phyloP scores from a whole-genome alignment of 2,329 filamentous ascomycete genomes.

The Cladophialophora bantiana region DNA sequence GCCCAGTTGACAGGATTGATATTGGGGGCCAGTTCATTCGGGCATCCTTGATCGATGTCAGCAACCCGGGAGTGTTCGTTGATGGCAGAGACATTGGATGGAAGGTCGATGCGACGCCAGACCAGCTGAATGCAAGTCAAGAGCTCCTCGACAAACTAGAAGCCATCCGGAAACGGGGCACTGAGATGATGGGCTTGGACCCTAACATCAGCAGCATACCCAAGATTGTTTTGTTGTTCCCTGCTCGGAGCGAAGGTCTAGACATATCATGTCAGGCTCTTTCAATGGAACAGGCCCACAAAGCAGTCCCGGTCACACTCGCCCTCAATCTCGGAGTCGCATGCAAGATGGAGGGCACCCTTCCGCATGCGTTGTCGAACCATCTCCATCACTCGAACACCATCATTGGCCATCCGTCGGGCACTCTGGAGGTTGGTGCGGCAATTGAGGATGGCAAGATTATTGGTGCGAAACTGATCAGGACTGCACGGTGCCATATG shows the following conservation, averaged over 20 bases:
- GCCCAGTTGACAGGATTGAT: slow-evolving; percentile 59
- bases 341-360: slow-evolving; percentile 53
- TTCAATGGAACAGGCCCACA: slow-evolving; percentile 64
- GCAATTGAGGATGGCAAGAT: slow-evolving; percentile 28
- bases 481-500: slow-evolving; percentile 38
- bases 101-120: slow-evolving; percentile 60
- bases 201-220: slow-evolving; percentile 53
- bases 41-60: slow-evolving; percentile 68
- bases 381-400: slow-evolving; percentile 41
- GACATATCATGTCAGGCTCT: slow-evolving; percentile 58
- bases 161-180: slow-evolving; percentile 63
- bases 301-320: slow-evolving; percentile 63
- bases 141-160: slow-evolving; percentile 59
- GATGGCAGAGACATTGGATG: slow-evolving; percentile 61
- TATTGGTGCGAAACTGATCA: slow-evolving; percentile 32
- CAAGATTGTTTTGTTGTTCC: slow-evolving; percentile 70
- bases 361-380: slow-evolving; percentile 45
- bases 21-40: slow-evolving; percentile 46
- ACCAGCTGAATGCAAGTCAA: slow-evolving; percentile 58
- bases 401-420: slow-evolving; percentile 57
- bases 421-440: slow-evolving; percentile 43
- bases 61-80: slow-evolving; percentile 70
- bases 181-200: slow-evolving; percentile 67
- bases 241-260: slow-evolving; percentile 54
- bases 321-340: slow-evolving; percentile 60